phyloP scores from a whole-genome alignment of 169 alveolate species.

The Perkinsus olseni region DNA sequence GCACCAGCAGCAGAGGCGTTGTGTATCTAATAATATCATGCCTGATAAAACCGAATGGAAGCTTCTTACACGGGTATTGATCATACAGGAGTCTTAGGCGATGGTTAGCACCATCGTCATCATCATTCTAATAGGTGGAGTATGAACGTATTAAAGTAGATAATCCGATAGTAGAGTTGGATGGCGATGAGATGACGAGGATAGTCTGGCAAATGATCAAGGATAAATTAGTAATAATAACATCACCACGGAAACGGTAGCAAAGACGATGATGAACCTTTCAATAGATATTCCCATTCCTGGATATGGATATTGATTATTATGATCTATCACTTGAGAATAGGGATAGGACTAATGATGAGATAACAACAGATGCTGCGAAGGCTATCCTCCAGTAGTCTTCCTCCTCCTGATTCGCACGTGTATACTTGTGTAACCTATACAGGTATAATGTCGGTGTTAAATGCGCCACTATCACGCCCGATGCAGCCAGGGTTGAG shows the following conservation, averaged over 20 bases:
- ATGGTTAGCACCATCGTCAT: not conserved
- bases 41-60: not conserved
- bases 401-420: not conserved
- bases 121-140: not conserved
- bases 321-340: constrained; percentile 71
- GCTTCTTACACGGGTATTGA: not conserved
- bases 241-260: too few relatives aligned
- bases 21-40: not conserved
- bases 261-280: too few relatives aligned
- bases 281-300: constrained; percentile 62
- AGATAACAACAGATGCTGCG: constrained; percentile 83
- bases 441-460: constrained; percentile 73
- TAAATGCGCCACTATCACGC: constrained; percentile 86
- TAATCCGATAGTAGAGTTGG: constrained; percentile 81
- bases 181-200: constrained; percentile 88
- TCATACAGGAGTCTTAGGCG: not conserved
- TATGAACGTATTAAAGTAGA: constrained; percentile 41
- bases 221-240: constrained; percentile 36
- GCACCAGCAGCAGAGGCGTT: not conserved
- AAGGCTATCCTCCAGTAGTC: constrained; percentile 52
- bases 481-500: constrained; percentile 84
- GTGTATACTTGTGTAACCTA: not conserved
- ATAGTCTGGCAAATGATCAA: constrained; percentile 78
- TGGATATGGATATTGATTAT: constrained; percentile 73
- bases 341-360: constrained; percentile 77